Conservation (phyloP, 139 green algal genomes). For the Asterochloris erici region DNA sequence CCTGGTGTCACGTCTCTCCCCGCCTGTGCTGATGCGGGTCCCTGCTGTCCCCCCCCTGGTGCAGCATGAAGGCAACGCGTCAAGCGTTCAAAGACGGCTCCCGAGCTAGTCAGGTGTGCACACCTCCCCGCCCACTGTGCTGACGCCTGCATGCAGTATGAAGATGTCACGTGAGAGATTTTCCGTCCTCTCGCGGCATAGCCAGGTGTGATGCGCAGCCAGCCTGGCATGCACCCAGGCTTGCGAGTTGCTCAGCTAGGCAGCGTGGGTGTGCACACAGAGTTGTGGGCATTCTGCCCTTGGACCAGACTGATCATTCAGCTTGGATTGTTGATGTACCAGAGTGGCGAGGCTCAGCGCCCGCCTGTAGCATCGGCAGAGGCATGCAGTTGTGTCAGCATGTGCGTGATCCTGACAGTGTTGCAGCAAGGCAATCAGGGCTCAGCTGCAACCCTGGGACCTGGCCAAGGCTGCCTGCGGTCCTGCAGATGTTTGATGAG, state of each 20-base stretch:
- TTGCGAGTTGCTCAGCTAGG: background rate
- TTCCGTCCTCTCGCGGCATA: conserved; percentile 18
- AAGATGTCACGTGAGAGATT: conserved; percentile 44
- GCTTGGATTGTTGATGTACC: too few relatives aligned
- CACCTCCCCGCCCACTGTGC: background rate
- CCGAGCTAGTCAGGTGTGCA: conserved; percentile 2
- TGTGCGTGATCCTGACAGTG: too few relatives aligned
- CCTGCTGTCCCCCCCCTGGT: background rate
- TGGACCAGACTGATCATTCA: background rate
- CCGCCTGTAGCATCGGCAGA: too few relatives aligned
- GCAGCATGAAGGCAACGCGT: background rate
- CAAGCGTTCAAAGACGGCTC: background rate
- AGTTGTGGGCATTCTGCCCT: background rate
- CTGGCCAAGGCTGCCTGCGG: background rate
- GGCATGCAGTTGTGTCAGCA: too few relatives aligned
- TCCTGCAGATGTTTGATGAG: conserved; percentile 53
- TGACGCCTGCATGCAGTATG: conserved; percentile 17
- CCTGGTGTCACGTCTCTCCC: background rate
- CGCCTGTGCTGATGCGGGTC: background rate
- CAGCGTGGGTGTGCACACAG: background rate
- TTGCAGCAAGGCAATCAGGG: too few relatives aligned
- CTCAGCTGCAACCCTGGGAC: too few relatives aligned
- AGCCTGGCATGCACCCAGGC: background rate
- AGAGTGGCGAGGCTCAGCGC: too few relatives aligned
- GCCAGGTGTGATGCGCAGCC: background rate